These are phyloP conservation scores for Purpureocillium lavendulum DNA, from an alignment of 2,329 filamentous ascomycete genomes.

Conservation along the genomic window DNA sequence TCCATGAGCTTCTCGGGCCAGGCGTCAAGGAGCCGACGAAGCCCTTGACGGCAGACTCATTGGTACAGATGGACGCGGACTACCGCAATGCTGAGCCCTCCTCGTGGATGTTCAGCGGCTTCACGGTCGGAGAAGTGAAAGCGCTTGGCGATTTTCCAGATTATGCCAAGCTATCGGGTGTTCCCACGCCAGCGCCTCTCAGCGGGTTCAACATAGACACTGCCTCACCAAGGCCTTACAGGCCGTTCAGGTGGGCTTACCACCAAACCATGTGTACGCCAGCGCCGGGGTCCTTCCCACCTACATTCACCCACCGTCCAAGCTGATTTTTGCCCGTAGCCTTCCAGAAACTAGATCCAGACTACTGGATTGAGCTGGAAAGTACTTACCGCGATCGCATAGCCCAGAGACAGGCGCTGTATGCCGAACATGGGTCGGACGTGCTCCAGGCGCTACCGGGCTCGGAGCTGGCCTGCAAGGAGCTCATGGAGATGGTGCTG, in stretches of 20 bases:
- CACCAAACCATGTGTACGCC: slow-evolving; percentile 85
- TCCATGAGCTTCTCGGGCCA: no score
- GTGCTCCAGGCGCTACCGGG: slow-evolving; percentile 65
- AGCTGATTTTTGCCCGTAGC: slow-evolving; percentile 35
- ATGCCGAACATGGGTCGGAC: slow-evolving; percentile 49
- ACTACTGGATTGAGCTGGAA: slow-evolving; percentile 89
- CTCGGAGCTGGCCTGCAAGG: slow-evolving; percentile 71
- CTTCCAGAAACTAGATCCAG: slow-evolving; percentile 65
- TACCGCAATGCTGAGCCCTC: no score
- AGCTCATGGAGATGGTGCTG: slow-evolving; percentile 79
- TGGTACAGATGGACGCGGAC: no score
- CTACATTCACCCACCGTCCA: no score
- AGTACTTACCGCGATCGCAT: slow-evolving; percentile 62
- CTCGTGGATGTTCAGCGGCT: no score
- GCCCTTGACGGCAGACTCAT: no score
- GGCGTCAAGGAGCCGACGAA: no score
- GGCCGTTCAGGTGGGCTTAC: slow-evolving; percentile 76
- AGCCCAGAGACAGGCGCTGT: slow-evolving; percentile 58
- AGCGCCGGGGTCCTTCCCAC: neutral
- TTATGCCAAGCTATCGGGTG: no score
- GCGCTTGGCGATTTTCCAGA: no score
- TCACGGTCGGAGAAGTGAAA: no score
- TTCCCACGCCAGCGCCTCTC: no score
- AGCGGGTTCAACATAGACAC: slow-evolving; percentile 54
- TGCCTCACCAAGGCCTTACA: slow-evolving; percentile 65